Base-by-base conservation (phyloP, 1,139 yeast species). In the Scheffersomyces segobiensis region DNA sequence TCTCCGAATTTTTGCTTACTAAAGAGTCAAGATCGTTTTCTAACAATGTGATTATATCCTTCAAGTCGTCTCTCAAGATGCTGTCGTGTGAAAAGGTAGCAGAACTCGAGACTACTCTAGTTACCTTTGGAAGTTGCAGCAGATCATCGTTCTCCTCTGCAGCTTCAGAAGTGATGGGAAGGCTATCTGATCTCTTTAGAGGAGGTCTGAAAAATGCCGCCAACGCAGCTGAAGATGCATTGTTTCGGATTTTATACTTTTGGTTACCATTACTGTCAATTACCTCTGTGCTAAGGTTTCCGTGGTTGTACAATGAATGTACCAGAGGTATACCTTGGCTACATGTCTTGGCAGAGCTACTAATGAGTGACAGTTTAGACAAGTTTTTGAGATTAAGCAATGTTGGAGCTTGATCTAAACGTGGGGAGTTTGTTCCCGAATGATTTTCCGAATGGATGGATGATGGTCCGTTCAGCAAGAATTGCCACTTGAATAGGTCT, bases 151-250 rank as follows among this genome's bases (percentile, higher is more conserved):
- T n/a, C 2, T 48, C 50, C 17, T 48, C 50, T n/a, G 24, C 17
- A 6, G 18, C 19, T 24, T 48, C 50, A 2, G 26, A 20, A n/a
- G 50, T 68, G 5, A 73, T 71, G 1, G 82, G 82, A 58, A 73
- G 65, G 59, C 80, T 76, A 46, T 77, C 83, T 1, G 79, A 65
- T 46, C 83, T 65, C 60, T 67, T 69, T 56, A 78, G 64, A 5
- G 72, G 69, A 2, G 83, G 83, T 48, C 81, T 73, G 64, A 86
- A 84, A 53, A 86, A 75, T 0, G 88, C 89, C 1, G 87, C 81
- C 59, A 87, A 72, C 0, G 90, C 89, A 1, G 90, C 90, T 2
- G 87, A 82, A 1, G 88, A 85, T 0, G 89, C 89, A 62, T 84
- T 86, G 20, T 80, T 66, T 59, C 80, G 83, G 46, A 75, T 64